A percentile compares a stretch with the other conserved stretches of the same genome.
Evolutionary conservation across 2,329 filamentous ascomycete genomes (phyloP).

Genomic region (Phoma sp.): DNA sequence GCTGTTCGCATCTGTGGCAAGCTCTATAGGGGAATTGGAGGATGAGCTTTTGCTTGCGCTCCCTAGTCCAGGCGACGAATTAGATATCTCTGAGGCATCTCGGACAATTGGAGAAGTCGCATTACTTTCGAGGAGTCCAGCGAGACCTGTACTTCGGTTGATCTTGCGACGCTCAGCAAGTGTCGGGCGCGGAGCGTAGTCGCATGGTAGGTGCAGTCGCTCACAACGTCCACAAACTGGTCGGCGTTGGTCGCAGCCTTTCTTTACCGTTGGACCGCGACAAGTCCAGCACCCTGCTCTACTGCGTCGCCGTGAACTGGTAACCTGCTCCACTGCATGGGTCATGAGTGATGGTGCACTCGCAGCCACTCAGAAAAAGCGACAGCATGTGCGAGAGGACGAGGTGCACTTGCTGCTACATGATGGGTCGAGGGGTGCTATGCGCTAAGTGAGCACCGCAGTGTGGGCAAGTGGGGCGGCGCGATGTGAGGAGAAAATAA

Average conservation of each 20-base stretch:
- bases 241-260: slow-evolving; percentile 21
- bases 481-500: not conserved
- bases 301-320: slow-evolving; percentile 6
- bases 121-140: slow-evolving; percentile 36
- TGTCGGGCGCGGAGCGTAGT: slow-evolving; percentile 19
- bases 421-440: too few species aligned
- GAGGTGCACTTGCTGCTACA: not conserved
- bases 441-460: not conserved
- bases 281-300: slow-evolving; percentile 24
- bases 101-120: slow-evolving; percentile 25
- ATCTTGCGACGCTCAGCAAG: slow-evolving; percentile 21
- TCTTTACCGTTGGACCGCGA: slow-evolving; percentile 22
- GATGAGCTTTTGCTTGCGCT: not conserved
- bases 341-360: slow-evolving; percentile 4
- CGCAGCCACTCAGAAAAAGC: not conserved
- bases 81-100: not conserved
- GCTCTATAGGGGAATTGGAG: not conserved
- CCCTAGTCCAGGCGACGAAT: not conserved
- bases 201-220: slow-evolving; percentile 13
- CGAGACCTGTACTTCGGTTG: not conserved
- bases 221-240: slow-evolving; percentile 20
- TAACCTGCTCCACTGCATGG: not conserved
- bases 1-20: not conserved
- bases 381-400: not conserved
- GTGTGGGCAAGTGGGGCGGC: too few species aligned